phyloP scores from a whole-genome alignment of 2,329 filamentous ascomycete species.

The Cladosporium sp. region DNA sequence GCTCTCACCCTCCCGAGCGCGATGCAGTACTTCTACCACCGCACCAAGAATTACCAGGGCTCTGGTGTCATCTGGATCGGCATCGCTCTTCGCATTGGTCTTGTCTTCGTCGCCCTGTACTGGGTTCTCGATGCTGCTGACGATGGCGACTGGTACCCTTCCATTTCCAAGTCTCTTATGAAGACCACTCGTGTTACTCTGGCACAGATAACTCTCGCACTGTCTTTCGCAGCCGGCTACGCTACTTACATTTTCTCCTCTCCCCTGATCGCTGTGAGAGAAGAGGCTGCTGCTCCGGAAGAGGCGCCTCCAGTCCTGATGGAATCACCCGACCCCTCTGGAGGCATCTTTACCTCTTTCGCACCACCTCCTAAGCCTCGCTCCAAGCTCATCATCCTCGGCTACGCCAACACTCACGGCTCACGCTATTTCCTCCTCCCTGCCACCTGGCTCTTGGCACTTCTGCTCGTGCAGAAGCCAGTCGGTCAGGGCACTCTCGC shows the following conservation, averaged over 20 bases:
- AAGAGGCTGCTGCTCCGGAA: conserved; percentile 25
- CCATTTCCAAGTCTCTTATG: conserved; percentile 55
- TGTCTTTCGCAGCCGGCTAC: conserved; percentile 78
- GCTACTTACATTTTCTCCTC: conserved; percentile 82
- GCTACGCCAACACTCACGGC: conserved; percentile 90
- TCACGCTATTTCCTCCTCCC: conserved; percentile 83
- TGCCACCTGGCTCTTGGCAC: conserved; percentile 70
- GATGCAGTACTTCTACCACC: conserved; percentile 72
- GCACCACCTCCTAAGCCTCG: conserved; percentile 29
- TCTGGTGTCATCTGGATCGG: conserved; percentile 82
- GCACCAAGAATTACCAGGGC: conserved; percentile 84
- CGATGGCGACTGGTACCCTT: conserved; percentile 73
- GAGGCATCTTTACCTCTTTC: conserved; percentile 34
- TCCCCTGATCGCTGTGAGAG: conserved; percentile 70
- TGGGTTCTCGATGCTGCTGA: conserved; percentile 89
- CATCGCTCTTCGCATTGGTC: conserved; percentile 68
- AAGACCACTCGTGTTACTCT: conserved; percentile 73
- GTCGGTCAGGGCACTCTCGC: conserved; percentile 86
- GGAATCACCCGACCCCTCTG: conserved; percentile 26
- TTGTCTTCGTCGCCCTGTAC: conserved; percentile 73
- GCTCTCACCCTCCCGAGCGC: conserved; percentile 68
- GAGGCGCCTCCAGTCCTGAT: conserved; percentile 20
- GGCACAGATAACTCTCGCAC: conserved; percentile 73
- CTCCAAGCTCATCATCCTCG: conserved; percentile 61
- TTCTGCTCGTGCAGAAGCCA: conserved; percentile 82